Percentiles rank a stretch among this genome's conserved stretches.
Evolutionary conservation across 2,329 filamentous ascomycete species (phyloP).

Genomic region (Pseudogymnoascus sp.): DNA sequence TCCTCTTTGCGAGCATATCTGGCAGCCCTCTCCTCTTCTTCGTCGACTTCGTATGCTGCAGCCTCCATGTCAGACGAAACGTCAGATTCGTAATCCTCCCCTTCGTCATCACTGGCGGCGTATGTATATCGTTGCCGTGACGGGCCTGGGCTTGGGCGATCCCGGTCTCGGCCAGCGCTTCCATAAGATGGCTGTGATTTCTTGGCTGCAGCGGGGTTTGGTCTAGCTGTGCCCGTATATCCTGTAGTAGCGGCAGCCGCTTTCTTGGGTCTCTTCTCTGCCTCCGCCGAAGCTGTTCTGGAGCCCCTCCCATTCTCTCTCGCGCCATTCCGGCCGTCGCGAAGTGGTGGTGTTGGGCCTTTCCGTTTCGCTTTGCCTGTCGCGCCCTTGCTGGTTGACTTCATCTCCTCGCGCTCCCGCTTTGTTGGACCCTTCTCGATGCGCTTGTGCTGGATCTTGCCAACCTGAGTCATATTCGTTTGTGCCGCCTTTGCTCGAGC

Average conservation of each 20-base stretch:
- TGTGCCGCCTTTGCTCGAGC: slow-evolving; percentile 62
- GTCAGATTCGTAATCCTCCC: slow-evolving; percentile 57
- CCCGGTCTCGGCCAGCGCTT: slow-evolving; percentile 15
- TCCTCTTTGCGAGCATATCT: slow-evolving; percentile 60
- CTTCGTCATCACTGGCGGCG: slow-evolving; percentile 46
- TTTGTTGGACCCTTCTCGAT: slow-evolving; percentile 56
- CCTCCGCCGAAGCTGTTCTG: slow-evolving; percentile 24
- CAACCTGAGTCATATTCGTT: slow-evolving; percentile 50
- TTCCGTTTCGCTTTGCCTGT: slow-evolving; percentile 21
- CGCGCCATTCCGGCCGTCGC: slow-evolving; percentile 16
- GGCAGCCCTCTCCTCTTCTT: slow-evolving; percentile 59
- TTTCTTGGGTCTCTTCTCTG: slow-evolving; percentile 54
- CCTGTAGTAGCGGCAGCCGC: slow-evolving; percentile 54
- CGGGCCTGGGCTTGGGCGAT: slow-evolving; percentile 25
- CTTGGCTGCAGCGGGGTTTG: slow-evolving; percentile 38
- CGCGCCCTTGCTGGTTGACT: slow-evolving; percentile 17
- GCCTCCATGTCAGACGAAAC: slow-evolving; percentile 73
- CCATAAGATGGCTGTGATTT: slow-evolving; percentile 15
- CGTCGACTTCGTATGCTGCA: slow-evolving; percentile 63
- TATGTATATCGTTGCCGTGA: slow-evolving; percentile 31
- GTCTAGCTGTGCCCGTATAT: slow-evolving; percentile 56
- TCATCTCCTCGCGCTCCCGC: slow-evolving; percentile 33
- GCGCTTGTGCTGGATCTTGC: slow-evolving; percentile 67
- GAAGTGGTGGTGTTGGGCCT: slow-evolving; percentile 12
- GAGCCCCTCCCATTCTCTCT: slow-evolving; percentile 21